Percentiles rank a stretch among this genome's conserved stretches.
Conservation (phyloP, 2,329 filamentous ascomycete species). For the Aspergillus sp. region DNA sequence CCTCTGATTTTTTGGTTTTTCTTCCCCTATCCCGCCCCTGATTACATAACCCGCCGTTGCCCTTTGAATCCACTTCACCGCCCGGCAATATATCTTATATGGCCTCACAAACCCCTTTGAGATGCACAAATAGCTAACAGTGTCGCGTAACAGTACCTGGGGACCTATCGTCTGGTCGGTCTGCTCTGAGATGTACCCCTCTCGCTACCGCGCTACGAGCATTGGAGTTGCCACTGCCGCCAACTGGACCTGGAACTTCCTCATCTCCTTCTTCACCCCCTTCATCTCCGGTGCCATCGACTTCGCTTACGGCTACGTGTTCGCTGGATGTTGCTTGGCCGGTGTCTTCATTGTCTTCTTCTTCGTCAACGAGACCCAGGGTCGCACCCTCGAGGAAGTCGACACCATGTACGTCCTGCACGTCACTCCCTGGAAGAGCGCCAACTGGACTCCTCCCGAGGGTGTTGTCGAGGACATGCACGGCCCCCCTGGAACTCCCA, state of each 20-base stretch:
- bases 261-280: constrained; percentile 50
- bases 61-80: too few species aligned
- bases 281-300: constrained; percentile 73
- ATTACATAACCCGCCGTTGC: too few species aligned
- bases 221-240: background rate
- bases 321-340: constrained; percentile 69
- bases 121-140: too few species aligned
- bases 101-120: too few species aligned
- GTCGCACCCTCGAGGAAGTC: constrained; percentile 73
- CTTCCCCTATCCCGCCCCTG: too few species aligned
- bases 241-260: background rate
- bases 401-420: constrained; percentile 72
- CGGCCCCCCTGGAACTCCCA: constrained; percentile 10
- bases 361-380: constrained; percentile 73
- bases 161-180: constrained; percentile 25
- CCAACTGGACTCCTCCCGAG: constrained; percentile 46
- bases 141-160: constrained; percentile 52
- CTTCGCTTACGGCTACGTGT: constrained; percentile 76
- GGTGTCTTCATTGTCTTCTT: constrained; percentile 70
- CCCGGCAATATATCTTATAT: too few species aligned
- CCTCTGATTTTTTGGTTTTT: too few species aligned
- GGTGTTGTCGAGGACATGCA: constrained; percentile 31
- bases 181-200: background rate
- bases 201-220: background rate
- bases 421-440: constrained; percentile 64